Evolutionary conservation across 176 grass and related monocot genomes (phyloP), one percentile per base, ranked within the genome.

Genomic region (Pontederia crassipes): DNA sequence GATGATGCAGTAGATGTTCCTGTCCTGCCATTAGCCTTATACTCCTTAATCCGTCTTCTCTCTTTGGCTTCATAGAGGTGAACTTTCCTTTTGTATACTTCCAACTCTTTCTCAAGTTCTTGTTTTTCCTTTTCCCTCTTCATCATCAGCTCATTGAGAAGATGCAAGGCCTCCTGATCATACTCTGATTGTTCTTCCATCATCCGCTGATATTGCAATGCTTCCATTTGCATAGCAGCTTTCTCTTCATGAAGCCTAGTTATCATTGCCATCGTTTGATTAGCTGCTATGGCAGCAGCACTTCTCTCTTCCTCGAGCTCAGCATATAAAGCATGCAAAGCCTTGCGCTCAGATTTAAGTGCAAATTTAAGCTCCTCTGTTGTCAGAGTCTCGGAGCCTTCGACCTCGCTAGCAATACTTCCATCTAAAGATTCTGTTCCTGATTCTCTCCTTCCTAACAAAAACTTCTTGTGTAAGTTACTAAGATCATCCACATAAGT

Each of bases 181-280:
- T 98, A 98, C 57, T 98, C 88, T 4, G 87, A 86, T 17, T 98
- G 94, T 66, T 98, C 94, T 62, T 98, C 94, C 88, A 98, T 92
- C 79, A 98, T 89, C 2, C 94, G 54, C 65, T 93, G 94, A 72
- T 98, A 98, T 48, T 98, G 94, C 51, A 98, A 80, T 1, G 94
- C 94, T 75, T 98, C 94, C 94, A 98, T 98, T 73, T 98, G 84
- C 94, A 98, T 98, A 60, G 84, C 88, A 61, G 94, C 94, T 83
- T 98, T 98, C 76, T 98, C 88, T 77, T 98, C 88, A 89, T 98
- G 94, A 68, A 98, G 81, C 49, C 94, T 79, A 66, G 87, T 98
- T 77, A 98, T 98, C 94, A 93, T 98, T 59, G 94, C 94, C 94
- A 98, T 98, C 71, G 94, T 92, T 78, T 98, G 79, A 72, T 92